Evolutionary conservation across 257 asterid species (phyloP), one percentile per base, ranked within the genome.

Genomic region (Ballota nigra): DNA sequence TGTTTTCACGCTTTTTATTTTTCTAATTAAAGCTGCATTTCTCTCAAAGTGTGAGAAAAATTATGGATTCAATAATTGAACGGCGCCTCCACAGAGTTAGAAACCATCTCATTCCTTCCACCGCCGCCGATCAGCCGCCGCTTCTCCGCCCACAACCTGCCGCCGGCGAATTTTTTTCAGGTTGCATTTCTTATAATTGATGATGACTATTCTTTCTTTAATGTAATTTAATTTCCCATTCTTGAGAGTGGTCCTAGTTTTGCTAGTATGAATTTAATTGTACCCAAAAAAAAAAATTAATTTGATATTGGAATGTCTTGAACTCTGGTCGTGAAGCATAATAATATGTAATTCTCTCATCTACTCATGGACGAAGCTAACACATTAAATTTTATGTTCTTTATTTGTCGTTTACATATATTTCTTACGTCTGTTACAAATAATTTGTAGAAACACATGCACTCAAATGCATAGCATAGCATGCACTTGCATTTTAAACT

Each of bases 81-180:
- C 84, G 84, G 15, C 87, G 90, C 41, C 77, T 87, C 58, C 79
- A 71, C 23, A 66, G 69, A 12, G 49, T 85, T 64, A 66, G 43
- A 40, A 79, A 71, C 49, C 93, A 87, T 63, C 75, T 87, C 51
- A 51, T 63, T 22, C 28, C 18, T 47, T 63, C 64, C 75, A n/a
- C 79, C 77, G 40, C 69, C 69, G 66, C 6, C 12, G 63, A 65
- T 63, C 80, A 61, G n/a, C 72, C 78, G 47, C 80, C 76, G 31
- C 18, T 63, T 75, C 82, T 86, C 75, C 59, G 40, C 8, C 70
- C 45, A 10, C 81, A 55, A 26, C 67, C 79, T 38, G 43, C 85
- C 66, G 65, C 81, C 80, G 87, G 79, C 4, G 84, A 83, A 53
- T 85, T 81, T 58, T 60, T 63, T 65, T 36, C 71, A 10, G 88